These are phyloP conservation scores for Boechera stricta DNA, from an alignment of 345 rosid genomes.

Conservation along the genomic window DNA sequence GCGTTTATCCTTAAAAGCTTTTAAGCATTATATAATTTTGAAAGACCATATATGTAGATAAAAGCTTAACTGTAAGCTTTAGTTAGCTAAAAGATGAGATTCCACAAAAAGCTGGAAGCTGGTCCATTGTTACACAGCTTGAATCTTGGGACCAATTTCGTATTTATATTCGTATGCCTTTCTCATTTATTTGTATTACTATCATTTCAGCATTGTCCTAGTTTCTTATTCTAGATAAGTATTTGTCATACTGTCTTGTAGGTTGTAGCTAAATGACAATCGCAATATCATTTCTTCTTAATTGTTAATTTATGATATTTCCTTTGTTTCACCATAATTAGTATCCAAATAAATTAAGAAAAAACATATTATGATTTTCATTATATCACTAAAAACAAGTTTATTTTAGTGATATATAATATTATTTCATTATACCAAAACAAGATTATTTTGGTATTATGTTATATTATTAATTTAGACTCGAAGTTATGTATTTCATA, in stretches of 20 bases:
- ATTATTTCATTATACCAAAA: neutral
- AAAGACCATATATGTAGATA: conserved; percentile 44
- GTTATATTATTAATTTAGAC: too few species aligned
- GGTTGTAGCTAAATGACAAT: neutral
- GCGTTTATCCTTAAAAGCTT: conserved; percentile 24
- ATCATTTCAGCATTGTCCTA: neutral
- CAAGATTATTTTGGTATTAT: too few species aligned
- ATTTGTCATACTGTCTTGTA: neutral
- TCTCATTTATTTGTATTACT: conserved; percentile 15
- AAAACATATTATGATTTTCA: neutral
- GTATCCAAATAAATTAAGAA: neutral
- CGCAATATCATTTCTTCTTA: neutral
- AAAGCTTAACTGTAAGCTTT: conserved; percentile 43
- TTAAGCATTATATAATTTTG: neutral
- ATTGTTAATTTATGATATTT: neutral
- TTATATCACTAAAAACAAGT: neutral
- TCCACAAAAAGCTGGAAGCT: conserved; percentile 41
- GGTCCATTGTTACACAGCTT: conserved; percentile 46
- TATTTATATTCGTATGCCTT: conserved; percentile 35
- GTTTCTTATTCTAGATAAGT: conserved; percentile 5
- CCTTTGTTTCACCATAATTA: neutral
- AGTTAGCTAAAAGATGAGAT: conserved; percentile 40
- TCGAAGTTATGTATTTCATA: too few species aligned
- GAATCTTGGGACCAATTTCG: conserved; percentile 45
- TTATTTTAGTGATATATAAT: too few species aligned